Base-by-base conservation (phyloP, 176 grass and related monocot species). In the Aegilops speltoides region DNA sequence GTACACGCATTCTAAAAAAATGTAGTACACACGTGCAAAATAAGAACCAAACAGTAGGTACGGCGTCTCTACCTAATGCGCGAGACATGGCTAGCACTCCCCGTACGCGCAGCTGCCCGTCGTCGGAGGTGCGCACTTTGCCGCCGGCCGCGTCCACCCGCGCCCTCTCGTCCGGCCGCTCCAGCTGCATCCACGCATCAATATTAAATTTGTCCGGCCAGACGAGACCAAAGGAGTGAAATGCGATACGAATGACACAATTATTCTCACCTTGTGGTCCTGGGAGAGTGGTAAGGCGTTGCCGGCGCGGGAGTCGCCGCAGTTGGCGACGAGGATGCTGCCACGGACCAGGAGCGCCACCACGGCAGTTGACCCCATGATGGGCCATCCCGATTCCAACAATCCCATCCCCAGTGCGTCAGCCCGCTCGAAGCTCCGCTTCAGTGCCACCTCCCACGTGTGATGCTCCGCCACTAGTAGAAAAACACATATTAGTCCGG, bases 351-450 rank as follows among this genome's bases (percentile, higher is more conserved):
- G 73, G 7, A 98, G 14, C 2, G 89, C 93, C 9, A 93, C 91
- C 10, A 93, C 95, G 52, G 95, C 95, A 11, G 95, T 95, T 28
- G 95, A 98, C 0, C 95, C 95, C 1, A 95, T 81, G 82, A 95
- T 89, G 59, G 77, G 36, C 23, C 28, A 76, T 28, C 59, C 86
- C 3, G 43, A 46, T 46, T 90, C 89, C 66, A 85, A 98, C 43
- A 46, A 12, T 3, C 3, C 43, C 0, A 14, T 5, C 52, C 45
- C 24, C 14, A 91, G 93, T 10, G n/a, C 31, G 10, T 62, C 64
- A 10, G 84, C 80, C 10, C 76, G 83, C 1, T 89, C 93, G 72
- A 98, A 38, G 93, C 87, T 41, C 45, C 86, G 22, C 29, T n/a
- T n/a, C 81, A 98, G 81, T 11, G 29, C 95, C 22, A 57, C 64